A percentile compares a stretch with the other conserved stretches of the same genome.
Conservation (phyloP, 192 early-diverging fungal species). For the Backusella circina region DNA sequence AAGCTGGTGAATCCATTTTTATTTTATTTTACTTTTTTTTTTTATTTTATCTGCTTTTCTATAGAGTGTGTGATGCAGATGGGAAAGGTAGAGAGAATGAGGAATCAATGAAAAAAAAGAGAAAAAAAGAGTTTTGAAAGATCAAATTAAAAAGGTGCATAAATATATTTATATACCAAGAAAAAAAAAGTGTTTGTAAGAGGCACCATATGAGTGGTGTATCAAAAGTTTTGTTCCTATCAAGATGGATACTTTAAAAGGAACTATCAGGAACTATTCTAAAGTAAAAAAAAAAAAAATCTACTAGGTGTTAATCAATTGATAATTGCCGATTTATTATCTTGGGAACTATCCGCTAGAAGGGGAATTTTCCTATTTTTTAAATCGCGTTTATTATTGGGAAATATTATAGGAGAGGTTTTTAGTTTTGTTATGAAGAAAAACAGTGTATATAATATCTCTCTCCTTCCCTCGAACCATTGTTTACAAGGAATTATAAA, state of each 20-base stretch:
- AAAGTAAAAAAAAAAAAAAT: background rate
- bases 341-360: background rate
- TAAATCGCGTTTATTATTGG: no score
- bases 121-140: background rate
- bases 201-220: background rate
- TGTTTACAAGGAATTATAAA: no score
- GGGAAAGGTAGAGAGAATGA: no score
- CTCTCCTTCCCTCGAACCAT: no score
- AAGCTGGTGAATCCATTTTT: background rate
- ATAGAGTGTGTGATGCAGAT: background rate
- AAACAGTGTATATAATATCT: no score
- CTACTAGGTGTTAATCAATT: background rate
- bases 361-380: background rate
- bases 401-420: no score
- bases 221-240: background rate
- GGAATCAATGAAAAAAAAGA: background rate
- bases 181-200: background rate
- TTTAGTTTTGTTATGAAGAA: no score
- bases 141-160: background rate
- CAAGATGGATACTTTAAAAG: background rate
- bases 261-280: background rate
- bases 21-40: no score
- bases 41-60: background rate
- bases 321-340: background rate
- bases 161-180: background rate